A percentile compares a stretch with the other conserved stretches of the same genome.
Evolutionary conservation across 257 asterid genomes (phyloP).

Genomic region (Nicotiana sylvestris): DNA sequence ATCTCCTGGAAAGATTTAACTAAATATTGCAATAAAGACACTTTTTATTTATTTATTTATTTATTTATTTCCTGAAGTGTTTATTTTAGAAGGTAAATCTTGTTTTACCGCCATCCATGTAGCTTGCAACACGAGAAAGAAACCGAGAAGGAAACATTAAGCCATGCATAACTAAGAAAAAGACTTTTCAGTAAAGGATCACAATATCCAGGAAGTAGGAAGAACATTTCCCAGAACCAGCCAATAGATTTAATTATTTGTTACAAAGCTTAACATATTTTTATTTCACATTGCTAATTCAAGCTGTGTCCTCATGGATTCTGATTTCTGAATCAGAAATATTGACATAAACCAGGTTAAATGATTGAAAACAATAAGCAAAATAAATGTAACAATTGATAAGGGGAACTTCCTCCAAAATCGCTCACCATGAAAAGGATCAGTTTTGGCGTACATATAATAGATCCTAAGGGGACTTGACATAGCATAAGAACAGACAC

Average conservation of each 20-base stretch:
- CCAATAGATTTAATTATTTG: background rate
- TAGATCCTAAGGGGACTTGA: background rate
- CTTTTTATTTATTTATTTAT: too few relatives aligned
- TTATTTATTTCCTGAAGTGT: background rate
- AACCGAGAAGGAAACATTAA: background rate
- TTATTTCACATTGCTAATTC: constrained; percentile 1
- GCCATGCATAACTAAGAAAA: background rate
- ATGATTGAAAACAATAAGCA: background rate
- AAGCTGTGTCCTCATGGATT: background rate
- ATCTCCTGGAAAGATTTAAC: background rate
- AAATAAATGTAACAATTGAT: background rate
- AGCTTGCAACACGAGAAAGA: background rate
- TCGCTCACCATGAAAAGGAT: background rate
- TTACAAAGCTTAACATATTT: background rate
- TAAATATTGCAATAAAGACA: background rate
- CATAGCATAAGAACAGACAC: background rate
- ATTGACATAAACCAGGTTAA: background rate
- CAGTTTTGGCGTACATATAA: background rate
- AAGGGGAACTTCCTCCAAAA: background rate
- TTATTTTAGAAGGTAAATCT: background rate
- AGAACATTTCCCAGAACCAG: background rate
- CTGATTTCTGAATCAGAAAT: background rate
- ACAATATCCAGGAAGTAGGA: background rate
- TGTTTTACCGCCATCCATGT: background rate
- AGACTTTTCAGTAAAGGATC: background rate